Base-by-base conservation (phyloP, 2,329 filamentous ascomycete genomes). In the Teratosphaeriaceae sp. region DNA sequence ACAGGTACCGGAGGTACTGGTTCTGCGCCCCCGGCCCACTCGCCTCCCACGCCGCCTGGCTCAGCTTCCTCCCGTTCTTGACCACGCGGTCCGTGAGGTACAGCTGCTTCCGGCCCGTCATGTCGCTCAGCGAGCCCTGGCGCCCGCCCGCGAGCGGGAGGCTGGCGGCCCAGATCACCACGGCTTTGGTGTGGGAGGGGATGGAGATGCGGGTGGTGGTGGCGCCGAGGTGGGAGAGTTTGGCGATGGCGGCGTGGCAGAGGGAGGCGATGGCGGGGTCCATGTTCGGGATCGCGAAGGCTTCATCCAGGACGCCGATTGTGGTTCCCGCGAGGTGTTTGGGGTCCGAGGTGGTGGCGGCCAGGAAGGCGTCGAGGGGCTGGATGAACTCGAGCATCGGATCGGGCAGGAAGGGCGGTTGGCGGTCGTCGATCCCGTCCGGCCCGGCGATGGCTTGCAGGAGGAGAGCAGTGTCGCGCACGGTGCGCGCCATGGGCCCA, bases 381-480 rank as follows among this genome's bases (percentile, higher is more conserved):
- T 65, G 61, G 6, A 40, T 44, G 34, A 43, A 50, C 5, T 48
- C 33, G 3, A 40, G 46, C 36, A 45, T 60, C 56, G 5, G 38
- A 4, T 62, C 49, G 55, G 64, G 21, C 58, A 59, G 33, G 34
- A 31, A 48, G 13, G 35, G 31, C 5, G 50, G 48, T 30, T 55
- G 47, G 16, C 53, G 22, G 35, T 50, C 46, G 50, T 76, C 73
- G n/a, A 74, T 62, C 11, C 70, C 69, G 51, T 76, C 72, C 36
- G 64, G 65, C 1, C 73, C 73, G 3, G 71, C 67, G 27, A 76
- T 63, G 1, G 64, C 66, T 41, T 67, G 57, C 3, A 75, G 58
- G 15, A 73, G 49, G 1, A 64, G 27, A 0, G 71, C 71, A 23
- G 67, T 62, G 33, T 74, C 71, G 9, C 60, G 48, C 0, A 74